Percentiles rank a stretch among this genome's conserved stretches.
These are phyloP conservation scores for Forsythia suspensa DNA, from an alignment of 257 asterid genomes.

Conservation along the genomic window DNA sequence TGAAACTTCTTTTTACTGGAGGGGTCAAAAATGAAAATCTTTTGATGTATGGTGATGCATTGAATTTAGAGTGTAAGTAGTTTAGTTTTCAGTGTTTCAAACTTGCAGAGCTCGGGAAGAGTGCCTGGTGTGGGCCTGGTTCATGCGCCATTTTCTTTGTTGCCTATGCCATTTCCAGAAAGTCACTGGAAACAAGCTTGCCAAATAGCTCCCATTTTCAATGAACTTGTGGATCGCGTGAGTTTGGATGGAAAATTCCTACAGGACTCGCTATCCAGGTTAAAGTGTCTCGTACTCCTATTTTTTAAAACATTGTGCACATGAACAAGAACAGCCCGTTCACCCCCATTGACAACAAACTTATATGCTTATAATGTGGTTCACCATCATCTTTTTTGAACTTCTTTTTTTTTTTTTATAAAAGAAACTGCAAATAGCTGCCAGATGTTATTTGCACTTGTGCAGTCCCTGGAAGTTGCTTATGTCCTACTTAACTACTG, in stretches of 20 bases:
- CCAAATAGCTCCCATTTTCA: constrained; percentile 94
- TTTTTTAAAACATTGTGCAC: neutral
- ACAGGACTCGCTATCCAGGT: constrained; percentile 93
- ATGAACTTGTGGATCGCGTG: constrained; percentile 88
- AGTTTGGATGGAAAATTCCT: constrained; percentile 82
- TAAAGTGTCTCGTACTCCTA: constrained; percentile 1
- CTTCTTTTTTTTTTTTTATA: neutral
- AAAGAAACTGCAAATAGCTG: neutral
- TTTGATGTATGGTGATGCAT: constrained; percentile 3
- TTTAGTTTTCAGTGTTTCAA: constrained; percentile 12
- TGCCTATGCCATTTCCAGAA: constrained; percentile 83
- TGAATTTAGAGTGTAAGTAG: neutral
- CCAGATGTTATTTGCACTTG: constrained; percentile 3
- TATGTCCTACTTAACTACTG: neutral
- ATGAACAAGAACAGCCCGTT: neutral
- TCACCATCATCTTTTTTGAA: neutral
- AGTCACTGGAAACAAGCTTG: constrained; percentile 78
- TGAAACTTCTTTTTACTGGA: constrained; percentile 2
- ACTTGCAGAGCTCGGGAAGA: constrained; percentile 72
- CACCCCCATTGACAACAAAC: neutral
- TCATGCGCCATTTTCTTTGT: constrained; percentile 84
- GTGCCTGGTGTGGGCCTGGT: constrained; percentile 83
- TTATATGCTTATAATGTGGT: neutral
- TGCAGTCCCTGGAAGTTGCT: constrained; percentile 8
- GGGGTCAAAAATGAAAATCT: constrained; percentile 20